A percentile compares a stretch with the other conserved stretches of the same genome.
Evolutionary conservation across 345 rosid species (phyloP).

Genomic region (Salix arbutifolia): DNA sequence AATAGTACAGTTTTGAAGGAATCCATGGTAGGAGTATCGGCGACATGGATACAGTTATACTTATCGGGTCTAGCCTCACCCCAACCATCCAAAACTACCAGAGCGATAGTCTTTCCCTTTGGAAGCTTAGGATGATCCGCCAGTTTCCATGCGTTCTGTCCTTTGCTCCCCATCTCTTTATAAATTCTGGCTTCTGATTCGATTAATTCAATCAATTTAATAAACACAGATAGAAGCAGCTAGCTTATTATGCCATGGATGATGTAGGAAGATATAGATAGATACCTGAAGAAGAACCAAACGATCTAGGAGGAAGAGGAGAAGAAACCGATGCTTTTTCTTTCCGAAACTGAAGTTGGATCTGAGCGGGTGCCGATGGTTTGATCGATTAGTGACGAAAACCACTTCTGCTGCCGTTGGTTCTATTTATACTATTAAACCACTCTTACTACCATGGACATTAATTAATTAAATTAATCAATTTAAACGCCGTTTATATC

Average conservation of each 20-base stretch:
- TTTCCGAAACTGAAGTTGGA: background rate
- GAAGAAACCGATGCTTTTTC: background rate
- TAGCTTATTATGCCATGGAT: background rate
- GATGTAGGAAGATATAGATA: background rate
- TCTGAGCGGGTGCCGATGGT: background rate
- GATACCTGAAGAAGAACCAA: background rate
- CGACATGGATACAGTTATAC: conserved; percentile 85
- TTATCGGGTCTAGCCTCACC: conserved; percentile 82
- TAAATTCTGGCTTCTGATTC: background rate
- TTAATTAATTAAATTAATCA: no score
- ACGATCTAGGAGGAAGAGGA: background rate
- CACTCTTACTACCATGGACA: background rate
- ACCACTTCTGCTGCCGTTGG: background rate
- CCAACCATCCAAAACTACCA: conserved; percentile 96
- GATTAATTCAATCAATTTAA: background rate
- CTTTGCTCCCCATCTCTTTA: conserved; percentile 51
- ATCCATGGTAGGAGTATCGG: conserved; percentile 89
- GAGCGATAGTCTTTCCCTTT: conserved; percentile 66
- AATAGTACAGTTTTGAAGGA: conserved; percentile 67
- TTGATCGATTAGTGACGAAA: background rate
- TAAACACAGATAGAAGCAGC: background rate
- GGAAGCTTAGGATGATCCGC: conserved; percentile 79
- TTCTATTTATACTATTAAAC: background rate
- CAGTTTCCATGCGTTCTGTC: conserved; percentile 42
- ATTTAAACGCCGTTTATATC: no score